Evolutionary conservation across 257 asterid species (phyloP).

Genomic region (Lavandula angustifolia): DNA sequence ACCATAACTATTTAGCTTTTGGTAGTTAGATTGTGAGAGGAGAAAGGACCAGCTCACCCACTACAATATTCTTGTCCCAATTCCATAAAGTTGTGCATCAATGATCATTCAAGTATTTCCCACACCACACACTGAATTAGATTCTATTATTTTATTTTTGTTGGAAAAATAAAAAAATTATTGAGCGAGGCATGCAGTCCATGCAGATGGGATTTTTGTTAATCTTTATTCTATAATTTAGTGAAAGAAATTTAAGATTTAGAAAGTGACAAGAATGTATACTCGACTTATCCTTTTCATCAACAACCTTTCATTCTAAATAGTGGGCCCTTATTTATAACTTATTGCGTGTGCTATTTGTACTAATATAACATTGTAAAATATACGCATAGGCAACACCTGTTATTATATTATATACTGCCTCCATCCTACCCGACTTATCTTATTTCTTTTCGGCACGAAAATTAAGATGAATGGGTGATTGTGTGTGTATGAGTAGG

Average conservation of each 20-base stretch:
- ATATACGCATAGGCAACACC: not conserved
- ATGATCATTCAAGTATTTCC: slow-evolving; percentile 10
- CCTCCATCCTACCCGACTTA: too few relatives aligned
- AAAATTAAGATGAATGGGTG: too few relatives aligned
- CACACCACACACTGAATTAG: not conserved
- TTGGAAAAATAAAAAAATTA: too few relatives aligned
- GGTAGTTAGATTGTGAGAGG: not conserved
- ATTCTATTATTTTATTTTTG: too few relatives aligned
- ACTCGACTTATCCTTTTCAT: slow-evolving; percentile 25
- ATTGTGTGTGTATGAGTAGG: too few relatives aligned
- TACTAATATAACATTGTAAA: not conserved
- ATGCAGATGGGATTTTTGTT: slow-evolving; percentile 13
- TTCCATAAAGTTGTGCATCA: slow-evolving; percentile 9
- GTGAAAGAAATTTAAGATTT: not conserved
- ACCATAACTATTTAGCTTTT: not conserved
- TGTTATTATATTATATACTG: too few relatives aligned
- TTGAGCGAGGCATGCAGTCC: slow-evolving; percentile 19
- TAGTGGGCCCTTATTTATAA: slow-evolving; percentile 4
- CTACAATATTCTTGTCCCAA: slow-evolving; percentile 28
- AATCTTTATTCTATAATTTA: not conserved
- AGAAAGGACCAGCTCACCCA: slow-evolving; percentile 18
- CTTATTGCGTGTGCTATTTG: not conserved
- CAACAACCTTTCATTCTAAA: slow-evolving; percentile 19
- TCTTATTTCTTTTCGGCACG: too few relatives aligned
- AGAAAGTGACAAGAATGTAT: slow-evolving; percentile 26